Evolutionary conservation across 176 grass and related monocot species (phyloP).

Genomic region (Typha latifolia): DNA sequence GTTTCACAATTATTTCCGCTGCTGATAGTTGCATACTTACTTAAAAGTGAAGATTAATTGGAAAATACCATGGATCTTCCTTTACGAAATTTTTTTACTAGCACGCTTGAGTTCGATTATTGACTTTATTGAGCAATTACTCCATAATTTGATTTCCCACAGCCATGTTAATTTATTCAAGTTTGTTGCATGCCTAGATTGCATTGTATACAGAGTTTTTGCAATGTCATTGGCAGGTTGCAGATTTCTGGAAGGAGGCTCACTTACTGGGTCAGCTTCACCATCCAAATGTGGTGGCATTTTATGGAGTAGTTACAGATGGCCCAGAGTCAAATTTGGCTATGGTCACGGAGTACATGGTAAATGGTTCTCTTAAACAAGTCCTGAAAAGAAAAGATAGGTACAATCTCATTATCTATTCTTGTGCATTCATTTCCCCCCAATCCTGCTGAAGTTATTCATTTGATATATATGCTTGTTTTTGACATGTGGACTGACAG

Average conservation of each 20-base stretch:
- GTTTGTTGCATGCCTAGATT: too few relatives aligned
- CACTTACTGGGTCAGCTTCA: constrained; percentile 13
- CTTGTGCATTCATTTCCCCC: neutral
- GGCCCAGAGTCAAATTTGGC: constrained; percentile 7
- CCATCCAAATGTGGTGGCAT: constrained; percentile 24
- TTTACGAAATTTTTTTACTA: neutral
- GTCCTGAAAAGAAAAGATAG: constrained; percentile 20
- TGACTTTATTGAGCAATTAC: neutral
- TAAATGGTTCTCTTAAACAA: constrained; percentile 26
- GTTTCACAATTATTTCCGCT: neutral
- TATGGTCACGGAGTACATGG: constrained; percentile 21
- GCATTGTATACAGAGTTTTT: neutral
- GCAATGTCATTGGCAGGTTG: constrained; percentile 2
- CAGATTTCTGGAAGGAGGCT: constrained; percentile 28
- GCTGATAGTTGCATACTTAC: neutral
- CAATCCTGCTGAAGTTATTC: neutral
- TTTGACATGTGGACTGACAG: neutral
- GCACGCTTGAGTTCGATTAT: neutral
- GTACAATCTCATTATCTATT: neutral
- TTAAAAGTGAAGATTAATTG: neutral
- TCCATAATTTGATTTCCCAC: too few relatives aligned
- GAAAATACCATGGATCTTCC: neutral
- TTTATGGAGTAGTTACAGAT: constrained; percentile 24
- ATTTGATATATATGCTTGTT: neutral
- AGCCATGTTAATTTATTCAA: too few relatives aligned